phyloP scores from a whole-genome alignment of 2,329 filamentous ascomycete genomes.

The Arthrobotrys megalospora region DNA sequence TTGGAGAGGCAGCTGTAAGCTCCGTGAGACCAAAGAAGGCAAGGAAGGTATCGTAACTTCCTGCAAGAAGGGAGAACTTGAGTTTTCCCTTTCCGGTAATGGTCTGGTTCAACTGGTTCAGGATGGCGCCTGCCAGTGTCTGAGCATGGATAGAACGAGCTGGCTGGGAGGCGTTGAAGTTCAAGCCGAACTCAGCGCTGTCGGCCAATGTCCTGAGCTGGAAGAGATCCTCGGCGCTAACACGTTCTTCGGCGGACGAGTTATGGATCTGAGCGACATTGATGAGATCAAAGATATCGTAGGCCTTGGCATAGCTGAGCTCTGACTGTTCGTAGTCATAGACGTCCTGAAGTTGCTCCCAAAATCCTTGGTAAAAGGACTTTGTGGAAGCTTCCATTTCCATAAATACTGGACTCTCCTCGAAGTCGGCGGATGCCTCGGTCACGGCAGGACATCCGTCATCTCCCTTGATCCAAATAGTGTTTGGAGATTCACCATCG shows the following conservation, averaged over 20 bases:
- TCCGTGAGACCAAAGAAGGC: constrained; percentile 72
- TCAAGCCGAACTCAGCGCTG: constrained; percentile 78
- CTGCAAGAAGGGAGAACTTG: constrained; percentile 73
- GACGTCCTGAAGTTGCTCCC: constrained; percentile 70
- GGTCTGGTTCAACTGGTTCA: constrained; percentile 69
- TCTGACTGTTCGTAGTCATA: constrained; percentile 66
- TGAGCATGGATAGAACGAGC: constrained; percentile 72
- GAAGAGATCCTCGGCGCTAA: constrained; percentile 74
- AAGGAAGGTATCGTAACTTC: constrained; percentile 73
- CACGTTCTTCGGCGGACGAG: constrained; percentile 65
- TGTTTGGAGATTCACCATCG: constrained; percentile 73
- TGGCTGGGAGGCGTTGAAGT: constrained; percentile 69
- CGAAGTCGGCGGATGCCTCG: constrained; percentile 73
- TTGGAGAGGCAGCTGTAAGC: constrained; percentile 70
- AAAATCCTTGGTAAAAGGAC: constrained; percentile 70
- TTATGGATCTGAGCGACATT: constrained; percentile 73
- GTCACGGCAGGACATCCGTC: constrained; percentile 73
- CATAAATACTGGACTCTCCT: constrained; percentile 69
- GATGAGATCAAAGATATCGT: constrained; percentile 73
- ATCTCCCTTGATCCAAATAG: constrained; percentile 74
- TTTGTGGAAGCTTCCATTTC: constrained; percentile 71
- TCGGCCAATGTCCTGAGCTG: constrained; percentile 82
- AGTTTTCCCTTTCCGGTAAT: constrained; percentile 68
- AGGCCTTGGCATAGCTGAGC: constrained; percentile 71
- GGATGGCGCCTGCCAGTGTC: constrained; percentile 70